Conservation (phyloP, 2,329 filamentous ascomycete species). For the Pseudogymnoascus pannorum region DNA sequence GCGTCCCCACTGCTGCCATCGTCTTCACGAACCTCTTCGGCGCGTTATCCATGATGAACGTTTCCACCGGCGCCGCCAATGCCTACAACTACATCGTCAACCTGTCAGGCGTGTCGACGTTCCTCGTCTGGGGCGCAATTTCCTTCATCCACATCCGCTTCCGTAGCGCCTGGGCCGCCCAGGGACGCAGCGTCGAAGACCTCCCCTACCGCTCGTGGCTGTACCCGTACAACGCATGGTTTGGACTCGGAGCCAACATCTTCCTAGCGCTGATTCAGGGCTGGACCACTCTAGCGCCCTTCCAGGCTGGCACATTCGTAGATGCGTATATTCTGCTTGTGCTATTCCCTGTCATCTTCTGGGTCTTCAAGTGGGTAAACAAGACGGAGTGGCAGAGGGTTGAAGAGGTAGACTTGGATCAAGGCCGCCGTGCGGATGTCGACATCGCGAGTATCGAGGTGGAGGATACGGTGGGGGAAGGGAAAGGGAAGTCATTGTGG, state of each 20-base stretch:
- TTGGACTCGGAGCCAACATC: constrained; percentile 48
- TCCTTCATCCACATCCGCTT: constrained; percentile 67
- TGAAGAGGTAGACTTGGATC: constrained; percentile 49
- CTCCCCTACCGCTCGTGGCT: constrained; percentile 48
- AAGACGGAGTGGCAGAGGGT: constrained; percentile 43
- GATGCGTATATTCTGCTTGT: constrained; percentile 56
- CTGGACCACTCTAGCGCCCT: constrained; percentile 53
- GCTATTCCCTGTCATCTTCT: constrained; percentile 51
- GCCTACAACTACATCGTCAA: constrained; percentile 66
- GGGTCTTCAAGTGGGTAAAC: constrained; percentile 47
- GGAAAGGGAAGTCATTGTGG: background rate
- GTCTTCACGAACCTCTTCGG: constrained; percentile 65
- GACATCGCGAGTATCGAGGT: constrained; percentile 37
- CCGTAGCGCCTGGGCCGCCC: constrained; percentile 52
- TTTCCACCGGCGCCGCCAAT: constrained; percentile 56
- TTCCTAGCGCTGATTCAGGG: constrained; percentile 56
- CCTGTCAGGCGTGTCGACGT: constrained; percentile 61
- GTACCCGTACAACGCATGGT: constrained; percentile 53
- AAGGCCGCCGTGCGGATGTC: constrained; percentile 47
- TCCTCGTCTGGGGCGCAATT: constrained; percentile 65
- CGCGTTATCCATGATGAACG: constrained; percentile 67
- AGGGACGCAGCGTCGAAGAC: constrained; percentile 47
- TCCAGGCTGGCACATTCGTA: constrained; percentile 51
- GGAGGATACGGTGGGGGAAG: constrained; percentile 14
- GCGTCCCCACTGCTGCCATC: constrained; percentile 53